Evolutionary conservation across 2,329 filamentous ascomycete species (phyloP).

Genomic region (Stenocarpella maydis): DNA sequence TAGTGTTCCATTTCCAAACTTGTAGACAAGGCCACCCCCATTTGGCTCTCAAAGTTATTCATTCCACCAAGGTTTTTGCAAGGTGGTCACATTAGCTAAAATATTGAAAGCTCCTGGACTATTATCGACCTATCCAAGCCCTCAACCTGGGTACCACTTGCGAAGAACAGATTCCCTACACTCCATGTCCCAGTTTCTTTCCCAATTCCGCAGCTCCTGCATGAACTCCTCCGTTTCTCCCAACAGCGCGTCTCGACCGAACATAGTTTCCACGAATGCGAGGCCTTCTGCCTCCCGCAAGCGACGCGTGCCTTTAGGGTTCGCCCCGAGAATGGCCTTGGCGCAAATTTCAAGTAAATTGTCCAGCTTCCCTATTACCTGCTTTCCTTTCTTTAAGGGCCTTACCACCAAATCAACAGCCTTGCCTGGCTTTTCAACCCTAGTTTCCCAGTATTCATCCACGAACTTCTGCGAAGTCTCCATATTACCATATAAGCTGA

Average conservation of each 20-base stretch:
- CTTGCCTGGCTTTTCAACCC: constrained; percentile 49
- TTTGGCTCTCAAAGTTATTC: too few relatives aligned
- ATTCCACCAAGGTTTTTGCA: too few relatives aligned
- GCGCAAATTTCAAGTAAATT: constrained; percentile 57
- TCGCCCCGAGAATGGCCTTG: constrained; percentile 72
- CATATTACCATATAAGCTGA: too few relatives aligned
- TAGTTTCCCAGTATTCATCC: constrained; percentile 70
- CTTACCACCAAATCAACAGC: constrained; percentile 84
- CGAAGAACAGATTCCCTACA: too few relatives aligned
- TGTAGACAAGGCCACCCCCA: too few relatives aligned
- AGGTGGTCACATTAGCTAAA: too few relatives aligned
- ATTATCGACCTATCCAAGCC: too few relatives aligned
- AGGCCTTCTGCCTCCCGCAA: constrained; percentile 89
- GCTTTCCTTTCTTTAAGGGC: constrained; percentile 86
- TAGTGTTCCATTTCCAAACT: too few relatives aligned
- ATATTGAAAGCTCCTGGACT: too few relatives aligned
- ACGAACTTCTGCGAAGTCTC: too few relatives aligned
- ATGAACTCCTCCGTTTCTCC: constrained; percentile 92
- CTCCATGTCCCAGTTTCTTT: too few relatives aligned
- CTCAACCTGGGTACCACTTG: too few relatives aligned
- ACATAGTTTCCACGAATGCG: constrained; percentile 95
- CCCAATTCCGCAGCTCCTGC: constrained; percentile 83
- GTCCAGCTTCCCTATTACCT: constrained; percentile 84
- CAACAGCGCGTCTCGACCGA: constrained; percentile 87
- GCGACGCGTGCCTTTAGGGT: constrained; percentile 92